Conservation (phyloP, 805 yeast genomes). For the Kregervanrija delftensis region DNA sequence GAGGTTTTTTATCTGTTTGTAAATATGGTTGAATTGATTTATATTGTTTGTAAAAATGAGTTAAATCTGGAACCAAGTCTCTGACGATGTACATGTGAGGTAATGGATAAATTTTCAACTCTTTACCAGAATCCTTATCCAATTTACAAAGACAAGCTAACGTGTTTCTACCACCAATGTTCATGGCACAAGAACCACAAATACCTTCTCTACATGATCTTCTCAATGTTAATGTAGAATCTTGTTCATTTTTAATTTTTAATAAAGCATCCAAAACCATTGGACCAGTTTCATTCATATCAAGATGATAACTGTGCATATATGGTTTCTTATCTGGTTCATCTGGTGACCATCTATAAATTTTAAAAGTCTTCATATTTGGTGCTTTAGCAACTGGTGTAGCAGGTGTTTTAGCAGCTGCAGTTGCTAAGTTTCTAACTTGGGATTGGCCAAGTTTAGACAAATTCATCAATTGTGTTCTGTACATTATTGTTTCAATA, state of each 20-base stretch:
- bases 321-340: conserved; percentile 87
- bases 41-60: conserved; percentile 96
- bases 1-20: conserved; percentile 80
- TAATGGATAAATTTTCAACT: conserved; percentile 85
- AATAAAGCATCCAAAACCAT: conserved; percentile 94
- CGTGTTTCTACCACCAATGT: conserved; percentile 95
- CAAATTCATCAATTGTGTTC: conserved; percentile 8
- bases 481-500: conserved; percentile 4
- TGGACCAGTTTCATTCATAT: conserved; percentile 91
- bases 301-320: conserved; percentile 76
- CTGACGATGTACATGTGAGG: conserved; percentile 98
- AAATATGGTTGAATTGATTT: conserved; percentile 95
- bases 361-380: conserved; percentile 74
- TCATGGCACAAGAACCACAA: conserved; percentile 99
- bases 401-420: conserved; percentile 31
- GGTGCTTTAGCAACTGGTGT: conserved; percentile 53
- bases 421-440: conserved; percentile 6
- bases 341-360: conserved; percentile 98
- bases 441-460: not conserved
- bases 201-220: conserved; percentile 99
- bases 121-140: conserved; percentile 69
- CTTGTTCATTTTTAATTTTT: conserved; percentile 95
- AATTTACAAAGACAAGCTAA: conserved; percentile 94
- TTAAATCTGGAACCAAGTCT: conserved; percentile 95
- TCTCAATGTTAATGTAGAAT: conserved; percentile 90